Conservation (phyloP, 73 alveolate species). For the Paramecium pentaurelia region DNA sequence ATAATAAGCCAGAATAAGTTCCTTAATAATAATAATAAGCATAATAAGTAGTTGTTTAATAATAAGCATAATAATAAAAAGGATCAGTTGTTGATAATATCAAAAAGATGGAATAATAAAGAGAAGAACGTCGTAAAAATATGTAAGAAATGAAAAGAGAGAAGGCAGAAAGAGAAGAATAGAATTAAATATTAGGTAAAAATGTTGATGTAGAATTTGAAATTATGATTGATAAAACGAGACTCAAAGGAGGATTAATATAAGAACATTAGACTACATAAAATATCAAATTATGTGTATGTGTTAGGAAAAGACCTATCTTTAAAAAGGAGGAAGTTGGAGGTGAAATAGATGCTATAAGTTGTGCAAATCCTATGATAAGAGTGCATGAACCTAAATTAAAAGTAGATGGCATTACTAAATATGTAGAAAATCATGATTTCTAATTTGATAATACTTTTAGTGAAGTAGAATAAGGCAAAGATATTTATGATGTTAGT, state of each 20-base stretch:
- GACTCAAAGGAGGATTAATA: conserved; percentile 61
- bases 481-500: conserved; percentile 79
- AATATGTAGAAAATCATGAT: conserved; percentile 92
- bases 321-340: conserved; percentile 81
- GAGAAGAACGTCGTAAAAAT: conserved; percentile 85
- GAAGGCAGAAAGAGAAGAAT: conserved; percentile 75
- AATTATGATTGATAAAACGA: conserved; percentile 72
- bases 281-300: conserved; percentile 84
- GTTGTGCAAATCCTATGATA: conserved; percentile 91
- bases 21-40: conserved; percentile 12
- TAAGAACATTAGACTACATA: conserved; percentile 69
- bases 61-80: conserved; percentile 44
- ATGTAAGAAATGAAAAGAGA: conserved; percentile 81
- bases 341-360: conserved; percentile 96
- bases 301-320: conserved; percentile 97
- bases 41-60: background rate
- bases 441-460: conserved; percentile 89
- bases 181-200: conserved; percentile 77
- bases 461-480: conserved; percentile 79
- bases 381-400: conserved; percentile 89
- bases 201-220: conserved; percentile 86
- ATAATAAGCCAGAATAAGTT: background rate
- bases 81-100: conserved; percentile 83
- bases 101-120: conserved; percentile 68
- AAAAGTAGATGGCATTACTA: conserved; percentile 98